Percentiles rank a stretch among this genome's conserved stretches.
These are phyloP conservation scores for Auricularia cornea DNA, from an alignment of 768 basidiomycete species.

Conservation along the genomic window DNA sequence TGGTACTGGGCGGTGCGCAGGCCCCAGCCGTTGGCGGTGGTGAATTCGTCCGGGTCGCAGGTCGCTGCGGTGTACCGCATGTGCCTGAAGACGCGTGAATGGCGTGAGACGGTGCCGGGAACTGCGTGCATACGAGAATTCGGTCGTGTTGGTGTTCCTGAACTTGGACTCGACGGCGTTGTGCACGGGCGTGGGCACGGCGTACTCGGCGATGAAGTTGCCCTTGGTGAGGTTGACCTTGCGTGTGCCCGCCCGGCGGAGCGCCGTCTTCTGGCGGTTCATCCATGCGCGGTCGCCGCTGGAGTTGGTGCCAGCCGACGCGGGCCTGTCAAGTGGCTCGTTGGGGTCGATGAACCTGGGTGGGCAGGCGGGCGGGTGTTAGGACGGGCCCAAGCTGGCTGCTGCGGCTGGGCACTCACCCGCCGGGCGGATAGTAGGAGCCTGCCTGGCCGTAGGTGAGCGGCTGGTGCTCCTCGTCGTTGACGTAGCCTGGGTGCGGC, in stretches of 20 bases:
- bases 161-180: conserved; percentile 79
- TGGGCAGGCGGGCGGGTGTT: background rate
- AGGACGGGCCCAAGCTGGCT: conserved; percentile 2
- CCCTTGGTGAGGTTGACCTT: conserved; percentile 91
- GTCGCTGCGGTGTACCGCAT: conserved; percentile 94
- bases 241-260: conserved; percentile 88
- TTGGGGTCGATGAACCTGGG: conserved; percentile 23
- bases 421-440: conserved; percentile 57
- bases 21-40: conserved; percentile 70
- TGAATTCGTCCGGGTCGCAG: conserved; percentile 85
- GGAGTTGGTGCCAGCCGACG: conserved; percentile 27
- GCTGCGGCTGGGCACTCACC: conserved; percentile 35
- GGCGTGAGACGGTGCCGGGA: background rate
- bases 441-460: conserved; percentile 56
- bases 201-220: conserved; percentile 85
- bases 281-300: conserved; percentile 39
- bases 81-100: conserved; percentile 40
- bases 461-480: conserved; percentile 69
- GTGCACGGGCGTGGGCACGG: conserved; percentile 75
- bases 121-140: conserved; percentile 67
- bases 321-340: conserved; percentile 55
- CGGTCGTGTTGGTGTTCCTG: conserved; percentile 62
- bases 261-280: conserved; percentile 63
- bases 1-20: conserved; percentile 78
- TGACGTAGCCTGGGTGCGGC: conserved; percentile 52